A percentile compares a stretch with the other conserved stretches of the same genome.
These are phyloP conservation scores for Ananas comosus DNA, from an alignment of 176 grass and related monocot species.

Conservation along the genomic window DNA sequence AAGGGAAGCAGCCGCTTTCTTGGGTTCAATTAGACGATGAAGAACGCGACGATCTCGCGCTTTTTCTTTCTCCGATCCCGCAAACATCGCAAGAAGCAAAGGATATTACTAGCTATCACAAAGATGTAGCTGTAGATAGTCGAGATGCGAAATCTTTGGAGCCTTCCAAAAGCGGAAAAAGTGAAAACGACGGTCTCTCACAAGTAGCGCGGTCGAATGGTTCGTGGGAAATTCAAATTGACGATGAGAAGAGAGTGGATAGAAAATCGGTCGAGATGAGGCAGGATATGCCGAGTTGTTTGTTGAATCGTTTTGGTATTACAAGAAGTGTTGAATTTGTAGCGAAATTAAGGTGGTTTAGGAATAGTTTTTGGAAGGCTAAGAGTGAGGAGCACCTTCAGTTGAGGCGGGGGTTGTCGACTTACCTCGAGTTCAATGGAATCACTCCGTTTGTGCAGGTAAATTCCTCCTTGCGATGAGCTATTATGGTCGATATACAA, in stretches of 20 bases:
- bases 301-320: conserved; percentile 21
- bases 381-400: conserved; percentile 49
- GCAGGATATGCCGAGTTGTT: conserved; percentile 18
- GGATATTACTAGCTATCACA: conserved; percentile 10
- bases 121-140: background rate
- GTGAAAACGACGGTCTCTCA: conserved; percentile 10
- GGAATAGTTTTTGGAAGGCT: conserved; percentile 55
- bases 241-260: conserved; percentile 25
- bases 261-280: conserved; percentile 20
- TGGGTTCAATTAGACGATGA: conserved; percentile 81
- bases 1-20: conserved; percentile 30
- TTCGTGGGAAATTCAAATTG: conserved; percentile 50
- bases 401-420: conserved; percentile 33
- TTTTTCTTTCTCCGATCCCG: conserved; percentile 65
- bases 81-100: conserved; percentile 27
- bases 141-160: conserved; percentile 26
- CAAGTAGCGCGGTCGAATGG: conserved; percentile 31
- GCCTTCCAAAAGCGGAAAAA: conserved; percentile 29
- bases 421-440: conserved; percentile 37
- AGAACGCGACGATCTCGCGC: conserved; percentile 62
- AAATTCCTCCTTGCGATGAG: conserved; percentile 3
- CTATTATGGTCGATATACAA: background rate
- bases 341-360: conserved; percentile 50
- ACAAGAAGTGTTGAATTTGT: conserved; percentile 34
- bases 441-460: conserved; percentile 44